These are phyloP conservation scores for Hypoxylon sp. DNA, from an alignment of 2,329 filamentous ascomycete species.

Conservation along the genomic window DNA sequence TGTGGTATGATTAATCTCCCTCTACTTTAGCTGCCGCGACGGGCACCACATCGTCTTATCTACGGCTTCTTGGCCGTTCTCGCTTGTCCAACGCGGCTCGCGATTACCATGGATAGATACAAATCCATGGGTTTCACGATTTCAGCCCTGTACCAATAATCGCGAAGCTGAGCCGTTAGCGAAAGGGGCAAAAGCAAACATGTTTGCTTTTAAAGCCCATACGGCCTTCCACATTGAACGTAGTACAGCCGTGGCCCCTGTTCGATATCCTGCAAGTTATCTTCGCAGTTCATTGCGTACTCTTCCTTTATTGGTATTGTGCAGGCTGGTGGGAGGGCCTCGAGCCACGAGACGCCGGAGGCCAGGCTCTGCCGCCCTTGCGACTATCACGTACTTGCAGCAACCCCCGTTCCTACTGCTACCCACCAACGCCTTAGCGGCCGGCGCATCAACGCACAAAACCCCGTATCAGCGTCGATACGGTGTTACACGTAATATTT, in stretches of 20 bases:
- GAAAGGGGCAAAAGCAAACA: slow-evolving; percentile 10
- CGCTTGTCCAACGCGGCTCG: neutral
- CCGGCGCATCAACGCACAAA: slow-evolving; percentile 22
- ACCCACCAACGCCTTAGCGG: slow-evolving; percentile 33
- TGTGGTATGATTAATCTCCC: neutral
- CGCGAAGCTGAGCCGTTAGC: neutral
- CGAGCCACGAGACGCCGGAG: slow-evolving; percentile 30
- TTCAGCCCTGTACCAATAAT: slow-evolving; percentile 18
- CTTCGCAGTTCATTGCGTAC: slow-evolving; percentile 37
- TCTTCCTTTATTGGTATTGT: slow-evolving; percentile 39
- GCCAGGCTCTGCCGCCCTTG: slow-evolving; percentile 33
- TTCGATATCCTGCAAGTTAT: slow-evolving; percentile 42
- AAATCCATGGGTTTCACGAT: neutral
- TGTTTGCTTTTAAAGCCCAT: slow-evolving; percentile 10
- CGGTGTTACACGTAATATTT: slow-evolving; percentile 24
- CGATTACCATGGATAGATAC: neutral
- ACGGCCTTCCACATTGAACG: slow-evolving; percentile 1
- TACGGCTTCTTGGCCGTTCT: slow-evolving; percentile 6
- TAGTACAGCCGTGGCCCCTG: slow-evolving; percentile 22
- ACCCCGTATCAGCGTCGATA: slow-evolving; percentile 33
- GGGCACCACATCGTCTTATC: slow-evolving; percentile 28
- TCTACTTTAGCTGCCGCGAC: slow-evolving; percentile 10
- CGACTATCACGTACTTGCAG: slow-evolving; percentile 29
- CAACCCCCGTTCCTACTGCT: slow-evolving; percentile 33
- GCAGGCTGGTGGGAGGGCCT: slow-evolving; percentile 27